Percentiles rank a stretch among this genome's conserved stretches.
Conservation (phyloP, 1,284 basidiomycete genomes). For the Mrakiaceae sp. region DNA sequence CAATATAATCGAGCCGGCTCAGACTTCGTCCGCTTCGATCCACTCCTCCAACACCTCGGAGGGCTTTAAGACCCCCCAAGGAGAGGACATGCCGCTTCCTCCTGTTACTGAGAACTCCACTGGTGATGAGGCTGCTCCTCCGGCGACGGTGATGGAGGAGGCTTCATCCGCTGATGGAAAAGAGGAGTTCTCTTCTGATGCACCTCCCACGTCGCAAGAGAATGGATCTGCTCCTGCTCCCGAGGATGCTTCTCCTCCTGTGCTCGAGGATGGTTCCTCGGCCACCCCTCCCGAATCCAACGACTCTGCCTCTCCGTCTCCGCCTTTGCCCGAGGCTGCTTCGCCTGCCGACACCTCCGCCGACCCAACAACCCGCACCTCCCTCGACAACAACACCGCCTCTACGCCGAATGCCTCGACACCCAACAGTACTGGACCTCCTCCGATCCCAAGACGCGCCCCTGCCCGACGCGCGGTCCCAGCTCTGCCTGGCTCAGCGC, state of each 20-base stretch:
- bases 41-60: neutral
- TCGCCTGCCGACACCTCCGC: neutral
- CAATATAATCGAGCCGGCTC: too few relatives aligned
- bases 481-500: neutral
- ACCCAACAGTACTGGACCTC: neutral
- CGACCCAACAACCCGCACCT: neutral
- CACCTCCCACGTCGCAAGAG: neutral
- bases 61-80: neutral
- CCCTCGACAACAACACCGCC: neutral
- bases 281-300: neutral
- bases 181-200: neutral
- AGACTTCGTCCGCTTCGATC: neutral
- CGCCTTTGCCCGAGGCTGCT: neutral
- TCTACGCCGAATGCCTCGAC: neutral
- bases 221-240: neutral
- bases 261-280: neutral
- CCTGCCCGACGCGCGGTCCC: slow-evolving; percentile 8
- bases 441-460: slow-evolving; percentile 8
- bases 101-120: neutral
- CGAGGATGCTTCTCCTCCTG: neutral
- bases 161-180: neutral
- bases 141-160: neutral
- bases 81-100: neutral
- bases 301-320: neutral
- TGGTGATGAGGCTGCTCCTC: too few relatives aligned